phyloP scores from a whole-genome alignment of 495 filamentous ascomycete species.

The Hypomontagnella monticulosa region DNA sequence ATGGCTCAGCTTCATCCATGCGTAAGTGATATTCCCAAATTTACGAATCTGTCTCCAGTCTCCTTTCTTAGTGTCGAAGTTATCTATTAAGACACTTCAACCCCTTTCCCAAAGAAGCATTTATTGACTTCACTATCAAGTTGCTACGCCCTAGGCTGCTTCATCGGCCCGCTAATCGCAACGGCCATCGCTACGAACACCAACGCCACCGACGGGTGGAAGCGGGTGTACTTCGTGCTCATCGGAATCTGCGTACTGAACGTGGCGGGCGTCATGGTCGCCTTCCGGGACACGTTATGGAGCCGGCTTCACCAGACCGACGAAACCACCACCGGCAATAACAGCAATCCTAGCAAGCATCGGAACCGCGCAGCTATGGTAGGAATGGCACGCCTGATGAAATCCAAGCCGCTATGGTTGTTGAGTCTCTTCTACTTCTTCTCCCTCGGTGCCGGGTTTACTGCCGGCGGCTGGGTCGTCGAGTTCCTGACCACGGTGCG shows the following conservation, averaged over 20 bases:
- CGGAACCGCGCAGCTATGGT: conserved; percentile 27
- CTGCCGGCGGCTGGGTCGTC: conserved; percentile 63
- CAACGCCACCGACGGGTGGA: conserved; percentile 46
- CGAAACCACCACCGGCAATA: background rate
- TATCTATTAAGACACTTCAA: background rate
- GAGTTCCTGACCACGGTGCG: conserved; percentile 75
- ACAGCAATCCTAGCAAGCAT: conserved; percentile 4
- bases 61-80: background rate
- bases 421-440: conserved; percentile 63
- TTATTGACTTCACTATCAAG: background rate
- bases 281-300: conserved; percentile 49
- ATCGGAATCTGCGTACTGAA: conserved; percentile 54
- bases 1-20: conserved; percentile 67
- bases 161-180: conserved; percentile 62
- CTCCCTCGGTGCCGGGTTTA: conserved; percentile 55
- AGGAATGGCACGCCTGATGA: conserved; percentile 42
- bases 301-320: conserved; percentile 6
- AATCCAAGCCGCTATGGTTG: conserved; percentile 53
- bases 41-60: background rate
- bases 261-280: conserved; percentile 46
- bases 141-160: conserved; percentile 62
- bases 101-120: background rate
- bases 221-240: conserved; percentile 56
- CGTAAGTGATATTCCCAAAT: conserved; percentile 14
- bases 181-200: conserved; percentile 54